Conservation (phyloP, 257 asterid species). For the Mitragyna speciosa region DNA sequence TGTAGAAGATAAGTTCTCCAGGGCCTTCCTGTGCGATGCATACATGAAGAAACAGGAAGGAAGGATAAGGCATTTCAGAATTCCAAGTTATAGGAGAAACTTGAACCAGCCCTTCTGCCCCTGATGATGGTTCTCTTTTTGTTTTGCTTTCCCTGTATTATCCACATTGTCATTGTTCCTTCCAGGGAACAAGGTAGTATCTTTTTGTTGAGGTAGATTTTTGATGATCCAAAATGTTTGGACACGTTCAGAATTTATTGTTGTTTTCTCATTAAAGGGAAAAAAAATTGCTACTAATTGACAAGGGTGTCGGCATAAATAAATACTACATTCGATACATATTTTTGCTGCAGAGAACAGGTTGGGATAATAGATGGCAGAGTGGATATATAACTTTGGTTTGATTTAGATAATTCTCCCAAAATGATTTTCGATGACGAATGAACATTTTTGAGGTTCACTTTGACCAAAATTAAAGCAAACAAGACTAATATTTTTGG, state of each 20-base stretch:
- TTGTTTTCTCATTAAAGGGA: neutral
- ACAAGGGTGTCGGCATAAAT: neutral
- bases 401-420: no score
- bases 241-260: neutral
- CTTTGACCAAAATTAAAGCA: no score
- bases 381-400: no score
- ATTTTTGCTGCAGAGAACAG: neutral
- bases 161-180: slow-evolving; percentile 3
- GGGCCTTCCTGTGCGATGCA: slow-evolving; percentile 67
- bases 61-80: slow-evolving; percentile 71
- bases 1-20: slow-evolving; percentile 71
- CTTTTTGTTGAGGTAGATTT: neutral
- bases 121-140: neutral
- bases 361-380: no score
- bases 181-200: neutral
- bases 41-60: slow-evolving; percentile 81
- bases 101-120: slow-evolving; percentile 77
- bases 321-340: no score
- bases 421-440: no score
- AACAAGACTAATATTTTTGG: no score
- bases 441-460: no score
- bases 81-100: slow-evolving; percentile 61
- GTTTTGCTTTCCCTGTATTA: neutral
- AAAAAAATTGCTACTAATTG: neutral
- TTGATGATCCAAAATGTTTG: neutral